These are phyloP conservation scores for Eucalyptus guilfoylei DNA, from an alignment of 345 rosid genomes.

Conservation along the genomic window DNA sequence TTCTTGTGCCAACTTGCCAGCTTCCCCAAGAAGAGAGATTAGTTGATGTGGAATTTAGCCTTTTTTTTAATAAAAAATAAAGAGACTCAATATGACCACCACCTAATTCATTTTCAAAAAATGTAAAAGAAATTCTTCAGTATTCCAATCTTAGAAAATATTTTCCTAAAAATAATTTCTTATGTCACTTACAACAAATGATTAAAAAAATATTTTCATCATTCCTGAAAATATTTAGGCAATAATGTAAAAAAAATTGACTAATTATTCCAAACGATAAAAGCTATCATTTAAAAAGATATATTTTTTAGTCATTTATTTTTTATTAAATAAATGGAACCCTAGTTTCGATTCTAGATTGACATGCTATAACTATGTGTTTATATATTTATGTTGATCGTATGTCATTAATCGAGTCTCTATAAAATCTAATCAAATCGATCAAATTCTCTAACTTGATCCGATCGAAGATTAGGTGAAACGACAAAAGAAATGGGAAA, in stretches of 20 bases:
- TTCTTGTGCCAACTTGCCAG: not conserved
- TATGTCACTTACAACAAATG: too few species aligned
- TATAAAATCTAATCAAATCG: not conserved
- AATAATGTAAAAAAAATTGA: not conserved
- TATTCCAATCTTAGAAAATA: not conserved
- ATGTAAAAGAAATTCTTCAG: not conserved
- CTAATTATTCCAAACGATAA: too few species aligned
- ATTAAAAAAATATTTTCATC: too few species aligned
- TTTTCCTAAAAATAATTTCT: not conserved
- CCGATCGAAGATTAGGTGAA: not conserved
- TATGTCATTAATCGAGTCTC: not conserved
- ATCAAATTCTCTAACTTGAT: not conserved
- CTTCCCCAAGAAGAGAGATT: not conserved
- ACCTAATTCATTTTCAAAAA: not conserved
- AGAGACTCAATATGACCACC: not conserved
- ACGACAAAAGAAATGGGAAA: not conserved
- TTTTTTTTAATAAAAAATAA: not conserved
- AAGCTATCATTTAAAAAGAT: too few species aligned
- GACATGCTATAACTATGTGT: not conserved
- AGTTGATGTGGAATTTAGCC: not conserved
- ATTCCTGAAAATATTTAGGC: too few species aligned
- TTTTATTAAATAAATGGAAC: too few species aligned
- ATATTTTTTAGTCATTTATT: too few species aligned
- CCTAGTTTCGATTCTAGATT: not conserved
- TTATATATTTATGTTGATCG: not conserved